Conservation (phyloP, 129 eudicot genomes). For the Calendula officinalis region DNA sequence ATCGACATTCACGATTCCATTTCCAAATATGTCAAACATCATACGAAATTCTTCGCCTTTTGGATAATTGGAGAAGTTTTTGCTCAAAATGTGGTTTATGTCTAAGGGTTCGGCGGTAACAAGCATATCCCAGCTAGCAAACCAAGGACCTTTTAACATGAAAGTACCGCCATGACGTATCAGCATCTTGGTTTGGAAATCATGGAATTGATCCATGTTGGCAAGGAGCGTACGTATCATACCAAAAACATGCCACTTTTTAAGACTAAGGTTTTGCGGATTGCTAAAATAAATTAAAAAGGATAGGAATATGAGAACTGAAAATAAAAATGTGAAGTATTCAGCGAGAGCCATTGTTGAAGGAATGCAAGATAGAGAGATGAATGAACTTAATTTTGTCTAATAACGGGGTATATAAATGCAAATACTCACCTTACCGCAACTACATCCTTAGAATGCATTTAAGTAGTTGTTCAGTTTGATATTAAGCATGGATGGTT, state of each 20-base stretch:
- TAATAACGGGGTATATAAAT: no score
- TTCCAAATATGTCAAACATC: constrained; percentile 5
- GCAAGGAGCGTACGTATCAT: constrained; percentile 7
- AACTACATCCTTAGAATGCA: no score
- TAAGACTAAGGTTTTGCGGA: neutral
- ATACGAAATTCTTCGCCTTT: neutral
- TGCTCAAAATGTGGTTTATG: constrained; percentile 16
- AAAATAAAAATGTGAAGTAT: neutral
- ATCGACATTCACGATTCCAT: neutral
- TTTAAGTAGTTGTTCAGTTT: no score
- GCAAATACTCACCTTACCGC: no score
- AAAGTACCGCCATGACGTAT: neutral
- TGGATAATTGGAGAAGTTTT: neutral
- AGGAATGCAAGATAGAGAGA: no score
- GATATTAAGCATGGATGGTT: no score
- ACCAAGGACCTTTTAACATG: neutral
- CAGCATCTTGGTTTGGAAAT: constrained; percentile 9
- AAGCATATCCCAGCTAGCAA: constrained; percentile 18
- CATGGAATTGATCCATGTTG: constrained; percentile 18
- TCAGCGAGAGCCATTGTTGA: no score
- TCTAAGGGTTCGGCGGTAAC: constrained; percentile 35
- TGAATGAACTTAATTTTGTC: no score
- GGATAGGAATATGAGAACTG: neutral
- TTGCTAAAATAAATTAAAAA: neutral
- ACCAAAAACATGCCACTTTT: constrained; percentile 23